A percentile compares a stretch with the other conserved stretches of the same genome.
phyloP scores from a whole-genome alignment of 1,139 yeast species.

The Yamadazyma membranifaciens region DNA sequence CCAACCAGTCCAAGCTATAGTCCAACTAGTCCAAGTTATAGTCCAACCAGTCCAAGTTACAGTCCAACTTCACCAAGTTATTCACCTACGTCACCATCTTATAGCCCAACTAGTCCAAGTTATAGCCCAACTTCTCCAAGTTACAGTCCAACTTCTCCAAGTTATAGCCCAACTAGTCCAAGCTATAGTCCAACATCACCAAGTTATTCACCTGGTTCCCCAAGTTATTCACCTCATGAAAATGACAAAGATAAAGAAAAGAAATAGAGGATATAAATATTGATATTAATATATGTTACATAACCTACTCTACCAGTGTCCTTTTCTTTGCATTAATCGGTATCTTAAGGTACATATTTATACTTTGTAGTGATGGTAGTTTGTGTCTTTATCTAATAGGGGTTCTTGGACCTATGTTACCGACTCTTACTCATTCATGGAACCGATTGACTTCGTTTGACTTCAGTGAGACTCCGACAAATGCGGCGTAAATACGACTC shows the following conservation, averaged over 20 bases:
- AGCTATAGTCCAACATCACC: slow-evolving; percentile 63
- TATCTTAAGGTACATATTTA: no score
- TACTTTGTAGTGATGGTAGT: no score
- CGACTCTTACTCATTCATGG: no score
- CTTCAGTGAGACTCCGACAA: no score
- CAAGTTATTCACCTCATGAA: slow-evolving; percentile 19
- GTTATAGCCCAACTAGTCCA: slow-evolving; percentile 66
- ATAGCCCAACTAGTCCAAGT: slow-evolving; percentile 69
- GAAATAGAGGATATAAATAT: background rate
- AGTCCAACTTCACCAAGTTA: slow-evolving; percentile 72
- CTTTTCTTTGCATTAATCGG: background rate
- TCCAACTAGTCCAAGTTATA: slow-evolving; percentile 70
- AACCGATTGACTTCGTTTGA: no score
- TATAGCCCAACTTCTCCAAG: slow-evolving; percentile 71
- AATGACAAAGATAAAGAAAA: slow-evolving; percentile 8
- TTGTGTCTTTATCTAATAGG: no score
- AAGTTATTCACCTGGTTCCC: slow-evolving; percentile 50
- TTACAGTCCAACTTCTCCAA: slow-evolving; percentile 54
- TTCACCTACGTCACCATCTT: slow-evolving; percentile 58
- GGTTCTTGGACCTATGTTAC: no score
- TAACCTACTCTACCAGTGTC: background rate
- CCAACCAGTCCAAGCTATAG: slow-evolving; percentile 55
- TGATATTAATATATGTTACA: slow-evolving; percentile 3
- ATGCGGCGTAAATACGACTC: no score
- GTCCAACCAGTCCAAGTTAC: slow-evolving; percentile 69